These are phyloP conservation scores for Mycena galericulata DNA, from an alignment of 768 basidiomycete genomes.

Conservation along the genomic window DNA sequence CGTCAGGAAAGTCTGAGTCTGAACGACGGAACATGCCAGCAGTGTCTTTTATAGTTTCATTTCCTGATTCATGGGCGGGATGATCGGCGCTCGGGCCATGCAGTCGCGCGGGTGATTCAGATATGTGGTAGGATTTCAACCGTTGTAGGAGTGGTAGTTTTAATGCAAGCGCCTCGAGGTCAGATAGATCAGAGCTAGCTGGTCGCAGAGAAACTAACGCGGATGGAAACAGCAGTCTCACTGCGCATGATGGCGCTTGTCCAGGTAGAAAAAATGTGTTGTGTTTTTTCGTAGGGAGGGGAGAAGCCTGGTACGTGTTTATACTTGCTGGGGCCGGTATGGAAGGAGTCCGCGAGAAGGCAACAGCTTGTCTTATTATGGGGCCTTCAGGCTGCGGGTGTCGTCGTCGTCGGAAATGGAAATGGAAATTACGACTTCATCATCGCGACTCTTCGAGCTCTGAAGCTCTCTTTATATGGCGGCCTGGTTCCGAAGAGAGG, in stretches of 20 bases:
- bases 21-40: slow-evolving; percentile 26
- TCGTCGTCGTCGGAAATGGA: slow-evolving; percentile 58
- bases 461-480: no score
- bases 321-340: slow-evolving; percentile 45
- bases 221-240: neutral
- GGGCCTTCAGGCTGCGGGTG: slow-evolving; percentile 64
- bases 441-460: no score
- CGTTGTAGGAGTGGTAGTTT: no score
- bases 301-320: slow-evolving; percentile 57
- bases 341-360: slow-evolving; percentile 54
- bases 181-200: slow-evolving; percentile 10
- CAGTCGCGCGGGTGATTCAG: no score
- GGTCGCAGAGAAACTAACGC: neutral
- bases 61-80: slow-evolving; percentile 11
- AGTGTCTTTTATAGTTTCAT: slow-evolving; percentile 12
- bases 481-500: no score
- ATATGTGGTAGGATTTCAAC: no score
- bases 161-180: slow-evolving; percentile 8
- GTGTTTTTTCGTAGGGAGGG: slow-evolving; percentile 36
- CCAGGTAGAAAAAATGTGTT: slow-evolving; percentile 65
- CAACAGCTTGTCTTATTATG: slow-evolving; percentile 70
- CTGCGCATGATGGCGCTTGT: no score
- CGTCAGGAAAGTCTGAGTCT: slow-evolving; percentile 7
- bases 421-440: slow-evolving; percentile 56
- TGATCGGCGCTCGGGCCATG: slow-evolving; percentile 18